These are phyloP conservation scores for Diaporthe ilicicola DNA, from an alignment of 2,329 filamentous ascomycete species.

Conservation along the genomic window DNA sequence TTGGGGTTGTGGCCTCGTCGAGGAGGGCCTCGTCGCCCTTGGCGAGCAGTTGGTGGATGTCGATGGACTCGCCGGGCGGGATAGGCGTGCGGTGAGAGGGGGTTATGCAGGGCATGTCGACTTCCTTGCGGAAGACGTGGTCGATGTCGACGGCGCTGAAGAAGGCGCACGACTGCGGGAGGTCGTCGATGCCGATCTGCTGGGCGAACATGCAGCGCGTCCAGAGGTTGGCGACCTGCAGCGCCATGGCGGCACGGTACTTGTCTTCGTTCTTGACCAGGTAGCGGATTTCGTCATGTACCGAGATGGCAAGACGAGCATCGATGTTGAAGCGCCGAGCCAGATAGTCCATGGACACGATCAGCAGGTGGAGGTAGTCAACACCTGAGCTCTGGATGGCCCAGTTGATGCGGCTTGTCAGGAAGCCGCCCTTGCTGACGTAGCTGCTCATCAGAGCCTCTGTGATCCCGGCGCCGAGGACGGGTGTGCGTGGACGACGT, in stretches of 20 bases:
- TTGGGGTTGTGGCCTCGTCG: conserved; percentile 70
- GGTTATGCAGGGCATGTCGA: conserved; percentile 96
- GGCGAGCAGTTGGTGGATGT: conserved; percentile 79
- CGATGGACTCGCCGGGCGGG: conserved; percentile 83
- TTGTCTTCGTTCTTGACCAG: conserved; percentile 85
- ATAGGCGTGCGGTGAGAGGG: conserved; percentile 85
- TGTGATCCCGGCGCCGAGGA: conserved; percentile 93
- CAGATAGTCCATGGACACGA: conserved; percentile 94
- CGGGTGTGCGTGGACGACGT: conserved; percentile 87
- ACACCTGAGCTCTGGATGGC: conserved; percentile 97
- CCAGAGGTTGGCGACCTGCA: conserved; percentile 96
- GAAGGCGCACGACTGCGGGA: conserved; percentile 93
- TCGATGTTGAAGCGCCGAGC: conserved; percentile 84
- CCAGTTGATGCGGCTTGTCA: conserved; percentile 98
- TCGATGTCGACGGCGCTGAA: conserved; percentile 97
- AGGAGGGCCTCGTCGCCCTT: conserved; percentile 76
- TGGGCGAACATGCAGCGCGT: conserved; percentile 97
- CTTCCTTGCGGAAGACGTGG: conserved; percentile 94
- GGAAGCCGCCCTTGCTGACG: conserved; percentile 88
- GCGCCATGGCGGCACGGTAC: conserved; percentile 88
- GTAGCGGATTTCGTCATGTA: conserved; percentile 98
- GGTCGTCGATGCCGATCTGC: conserved; percentile 93
- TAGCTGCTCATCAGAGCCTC: conserved; percentile 91
- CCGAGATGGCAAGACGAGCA: conserved; percentile 88
- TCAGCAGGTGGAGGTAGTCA: conserved; percentile 93